Percentiles rank a stretch among this genome's conserved stretches.
Evolutionary conservation across 345 rosid species (phyloP).

Genomic region (Bruguiera gymnorhiza): DNA sequence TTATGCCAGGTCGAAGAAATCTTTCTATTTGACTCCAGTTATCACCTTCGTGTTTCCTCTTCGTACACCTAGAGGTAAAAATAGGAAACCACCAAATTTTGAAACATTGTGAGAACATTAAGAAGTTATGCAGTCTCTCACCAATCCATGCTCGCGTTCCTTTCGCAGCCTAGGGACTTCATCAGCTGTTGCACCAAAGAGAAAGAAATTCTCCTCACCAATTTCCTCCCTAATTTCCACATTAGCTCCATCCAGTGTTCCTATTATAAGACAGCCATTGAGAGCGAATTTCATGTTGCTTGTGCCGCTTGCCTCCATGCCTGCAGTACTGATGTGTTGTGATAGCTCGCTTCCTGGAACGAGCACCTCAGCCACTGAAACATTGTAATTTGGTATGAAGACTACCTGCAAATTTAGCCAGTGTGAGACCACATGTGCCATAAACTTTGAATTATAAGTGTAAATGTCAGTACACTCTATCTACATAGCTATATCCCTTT

Average conservation of each 20-base stretch:
- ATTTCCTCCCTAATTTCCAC: slow-evolving; percentile 95
- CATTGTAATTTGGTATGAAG: slow-evolving; percentile 95
- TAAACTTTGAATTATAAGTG: background rate
- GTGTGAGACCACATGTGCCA: background rate
- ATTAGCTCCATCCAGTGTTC: slow-evolving; percentile 96
- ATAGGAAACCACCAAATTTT: no score
- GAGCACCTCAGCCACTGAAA: slow-evolving; percentile 88
- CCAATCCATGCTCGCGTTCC: slow-evolving; percentile 86
- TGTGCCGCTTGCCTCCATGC: slow-evolving; percentile 99
- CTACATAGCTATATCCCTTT: background rate
- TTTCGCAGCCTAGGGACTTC: slow-evolving; percentile 78
- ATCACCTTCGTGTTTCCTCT: no score
- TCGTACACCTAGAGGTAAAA: no score
- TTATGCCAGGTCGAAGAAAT: no score
- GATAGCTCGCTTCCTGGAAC: slow-evolving; percentile 98
- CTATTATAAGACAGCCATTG: slow-evolving; percentile 93
- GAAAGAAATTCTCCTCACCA: slow-evolving; percentile 89
- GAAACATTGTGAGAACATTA: no score
- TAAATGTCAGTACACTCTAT: background rate
- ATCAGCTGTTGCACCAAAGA: slow-evolving; percentile 88
- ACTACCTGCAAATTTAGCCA: slow-evolving; percentile 58
- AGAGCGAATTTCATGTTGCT: slow-evolving; percentile 99
- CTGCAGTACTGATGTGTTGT: slow-evolving; percentile 97
- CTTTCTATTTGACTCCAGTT: no score
- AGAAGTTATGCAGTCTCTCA: slow-evolving; percentile 18